Base-by-base conservation (phyloP, 73 alveolate genomes). In the Tetrahymena thermophila region DNA sequence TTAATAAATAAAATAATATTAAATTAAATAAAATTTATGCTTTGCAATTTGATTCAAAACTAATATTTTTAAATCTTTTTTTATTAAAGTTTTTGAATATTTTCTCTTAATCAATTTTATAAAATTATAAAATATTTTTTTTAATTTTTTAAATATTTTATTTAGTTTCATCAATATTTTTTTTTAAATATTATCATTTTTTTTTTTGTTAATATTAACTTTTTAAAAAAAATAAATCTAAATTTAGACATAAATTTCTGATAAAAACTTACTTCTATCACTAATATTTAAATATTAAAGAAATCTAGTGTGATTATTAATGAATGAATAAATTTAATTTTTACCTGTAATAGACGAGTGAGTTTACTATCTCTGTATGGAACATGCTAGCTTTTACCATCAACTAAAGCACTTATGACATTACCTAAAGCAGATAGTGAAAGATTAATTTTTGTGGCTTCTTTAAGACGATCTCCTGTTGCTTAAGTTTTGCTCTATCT, bases 301-400 rank as follows among this genome's bases (percentile, higher is more conserved):
- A 11, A 42, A 42, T n/a, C n/a, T n/a, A n/a, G n/a, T n/a, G n/a
- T n/a, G n/a, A n/a, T n/a, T n/a, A 42, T 42, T 42, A 9, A 42
- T 42, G 55, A 42, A 9, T 42, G 6, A 42, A 42, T 42, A 11
- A 42, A 11, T 11, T 9, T 42, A 9, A 42, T 42, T 42, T 71
- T 71, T 71, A 71, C 89, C 44, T 99, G 97, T 58, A 99, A 96
- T 35, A 99, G 96, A 94, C 99, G 95, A 5, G 99, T 99, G 57
- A 99, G 97, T 96, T 98, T 99, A 21, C 99, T 98, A 97, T 99
- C 99, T 94, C 99, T 97, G 94, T 99, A 99, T 34, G 99, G 99
- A 28, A 99, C 97, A 96, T 99, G 99, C 94, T 97, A 94, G 35
- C 98, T 94, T 94, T 98, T 98, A 35, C 98, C 98, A 96, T 98